Conservation (phyloP, 139 green algal genomes). For the Deuterostichococcus epilithicus region DNA sequence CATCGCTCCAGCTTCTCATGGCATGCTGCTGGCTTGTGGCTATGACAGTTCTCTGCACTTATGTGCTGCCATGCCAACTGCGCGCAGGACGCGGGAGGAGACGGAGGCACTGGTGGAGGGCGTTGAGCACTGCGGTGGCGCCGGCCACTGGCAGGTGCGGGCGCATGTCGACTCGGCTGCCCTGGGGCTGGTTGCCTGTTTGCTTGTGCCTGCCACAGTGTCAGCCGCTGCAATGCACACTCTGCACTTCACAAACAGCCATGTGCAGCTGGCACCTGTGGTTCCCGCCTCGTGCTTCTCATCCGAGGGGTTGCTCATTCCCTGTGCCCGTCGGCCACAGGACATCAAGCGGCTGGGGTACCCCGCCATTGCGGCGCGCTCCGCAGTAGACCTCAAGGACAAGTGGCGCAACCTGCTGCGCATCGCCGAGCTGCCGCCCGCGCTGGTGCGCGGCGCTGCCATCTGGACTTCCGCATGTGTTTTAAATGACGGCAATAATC, state of each 20-base stretch:
- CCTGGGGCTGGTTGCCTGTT: no score
- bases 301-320: no score
- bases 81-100: conserved; percentile 59
- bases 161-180: no score
- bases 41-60: no score
- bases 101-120: conserved; percentile 68
- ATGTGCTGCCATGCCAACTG: not conserved
- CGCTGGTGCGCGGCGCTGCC: not conserved
- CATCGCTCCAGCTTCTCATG: no score
- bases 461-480: not conserved
- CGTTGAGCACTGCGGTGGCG: conserved; percentile 52
- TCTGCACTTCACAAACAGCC: no score
- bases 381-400: conserved; percentile 62
- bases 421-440: conserved; percentile 36
- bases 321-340: no score
- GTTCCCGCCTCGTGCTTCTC: no score
- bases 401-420: conserved; percentile 75
- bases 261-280: no score
- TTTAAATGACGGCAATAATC: not conserved
- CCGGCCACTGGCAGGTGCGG: conserved; percentile 73
- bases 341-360: conserved; percentile 49
- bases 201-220: no score
- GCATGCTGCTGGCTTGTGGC: no score
- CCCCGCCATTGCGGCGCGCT: conserved; percentile 25
- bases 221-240: no score